phyloP scores from a whole-genome alignment of 768 basidiomycete genomes.

The Nidula microcarpa region DNA sequence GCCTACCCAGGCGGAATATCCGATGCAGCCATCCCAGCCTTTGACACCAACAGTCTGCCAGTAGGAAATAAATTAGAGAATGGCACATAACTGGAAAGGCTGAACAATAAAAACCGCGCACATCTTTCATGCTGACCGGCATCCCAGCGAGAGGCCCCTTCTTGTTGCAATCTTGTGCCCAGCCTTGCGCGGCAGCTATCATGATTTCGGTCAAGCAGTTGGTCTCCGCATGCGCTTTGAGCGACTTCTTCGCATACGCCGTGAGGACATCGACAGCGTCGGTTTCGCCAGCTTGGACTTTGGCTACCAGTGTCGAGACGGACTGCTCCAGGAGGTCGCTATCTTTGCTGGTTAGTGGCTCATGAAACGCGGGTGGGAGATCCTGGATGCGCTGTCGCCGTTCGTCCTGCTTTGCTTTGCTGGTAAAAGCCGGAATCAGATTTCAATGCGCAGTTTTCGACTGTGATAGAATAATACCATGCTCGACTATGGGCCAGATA shows the following conservation, averaged over 20 bases:
- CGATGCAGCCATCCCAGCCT: constrained; percentile 57
- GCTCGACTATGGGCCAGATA: too few relatives aligned
- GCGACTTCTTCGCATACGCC: constrained; percentile 45
- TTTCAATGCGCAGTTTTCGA: too few relatives aligned
- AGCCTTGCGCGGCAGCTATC: constrained; percentile 33
- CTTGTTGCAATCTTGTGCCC: constrained; percentile 28
- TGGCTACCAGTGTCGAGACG: constrained; percentile 21
- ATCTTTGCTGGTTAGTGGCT: constrained; percentile 23
- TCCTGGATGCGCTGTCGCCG: constrained; percentile 24
- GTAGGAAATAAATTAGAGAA: neutral
- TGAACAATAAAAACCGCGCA: constrained; percentile 12
- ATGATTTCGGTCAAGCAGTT: constrained; percentile 65
- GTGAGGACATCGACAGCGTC: constrained; percentile 32
- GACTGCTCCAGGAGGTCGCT: constrained; percentile 22
- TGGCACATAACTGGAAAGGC: neutral
- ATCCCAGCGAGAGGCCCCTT: constrained; percentile 52
- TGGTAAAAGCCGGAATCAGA: constrained; percentile 3
- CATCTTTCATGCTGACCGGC: constrained; percentile 59
- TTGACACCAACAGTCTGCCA: constrained; percentile 44
- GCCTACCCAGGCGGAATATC: constrained; percentile 49
- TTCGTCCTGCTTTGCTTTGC: constrained; percentile 30
- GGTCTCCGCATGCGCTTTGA: constrained; percentile 45
- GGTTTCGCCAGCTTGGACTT: constrained; percentile 22
- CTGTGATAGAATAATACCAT: too few relatives aligned
- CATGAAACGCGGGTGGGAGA: constrained; percentile 20